Percentiles rank a stretch among this genome's conserved stretches.
Conservation (phyloP, 2,329 filamentous ascomycete genomes). For the Sporothrix luriei region DNA sequence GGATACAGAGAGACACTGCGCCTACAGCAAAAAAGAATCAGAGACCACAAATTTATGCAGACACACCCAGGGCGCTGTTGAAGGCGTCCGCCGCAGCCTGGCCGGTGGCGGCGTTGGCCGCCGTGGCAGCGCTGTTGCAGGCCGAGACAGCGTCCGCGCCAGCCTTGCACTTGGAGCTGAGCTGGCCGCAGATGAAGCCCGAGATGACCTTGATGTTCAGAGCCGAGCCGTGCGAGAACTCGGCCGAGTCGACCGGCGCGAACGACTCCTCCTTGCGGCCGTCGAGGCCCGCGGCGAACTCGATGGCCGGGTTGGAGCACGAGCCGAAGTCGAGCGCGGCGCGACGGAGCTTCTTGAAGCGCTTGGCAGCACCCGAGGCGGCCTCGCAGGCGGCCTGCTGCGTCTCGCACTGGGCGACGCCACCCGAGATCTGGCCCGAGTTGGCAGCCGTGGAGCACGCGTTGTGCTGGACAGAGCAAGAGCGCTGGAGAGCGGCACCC, state of each 20-base stretch:
- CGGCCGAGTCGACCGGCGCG: slow-evolving; percentile 44
- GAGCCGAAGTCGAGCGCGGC: slow-evolving; percentile 48
- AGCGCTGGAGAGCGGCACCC: slow-evolving; percentile 51
- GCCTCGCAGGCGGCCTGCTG: slow-evolving; percentile 48
- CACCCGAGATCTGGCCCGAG: slow-evolving; percentile 45
- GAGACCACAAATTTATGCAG: slow-evolving; percentile 24
- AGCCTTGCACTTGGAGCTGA: slow-evolving; percentile 44
- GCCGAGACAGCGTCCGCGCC: slow-evolving; percentile 41
- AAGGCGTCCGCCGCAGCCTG: slow-evolving; percentile 48
- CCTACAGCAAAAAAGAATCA: not conserved
- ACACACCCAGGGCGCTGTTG: slow-evolving; percentile 46
- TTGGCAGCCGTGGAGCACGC: slow-evolving; percentile 54
- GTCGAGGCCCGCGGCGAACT: slow-evolving; percentile 53
- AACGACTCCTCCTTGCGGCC: slow-evolving; percentile 51
- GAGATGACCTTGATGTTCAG: slow-evolving; percentile 44
- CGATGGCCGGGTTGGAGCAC: slow-evolving; percentile 53
- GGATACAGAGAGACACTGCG: not conserved
- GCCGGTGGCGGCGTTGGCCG: slow-evolving; percentile 41
- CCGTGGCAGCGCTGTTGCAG: slow-evolving; percentile 43
- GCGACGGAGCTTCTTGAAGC: slow-evolving; percentile 39
- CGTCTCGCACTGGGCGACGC: slow-evolving; percentile 48
- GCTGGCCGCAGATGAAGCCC: slow-evolving; percentile 46
- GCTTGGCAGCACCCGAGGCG: slow-evolving; percentile 36
- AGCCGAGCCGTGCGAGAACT: slow-evolving; percentile 58
- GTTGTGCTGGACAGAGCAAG: slow-evolving; percentile 56